Conservation (phyloP, 2,329 filamentous ascomycete species). For the Botrytis fragariae region DNA sequence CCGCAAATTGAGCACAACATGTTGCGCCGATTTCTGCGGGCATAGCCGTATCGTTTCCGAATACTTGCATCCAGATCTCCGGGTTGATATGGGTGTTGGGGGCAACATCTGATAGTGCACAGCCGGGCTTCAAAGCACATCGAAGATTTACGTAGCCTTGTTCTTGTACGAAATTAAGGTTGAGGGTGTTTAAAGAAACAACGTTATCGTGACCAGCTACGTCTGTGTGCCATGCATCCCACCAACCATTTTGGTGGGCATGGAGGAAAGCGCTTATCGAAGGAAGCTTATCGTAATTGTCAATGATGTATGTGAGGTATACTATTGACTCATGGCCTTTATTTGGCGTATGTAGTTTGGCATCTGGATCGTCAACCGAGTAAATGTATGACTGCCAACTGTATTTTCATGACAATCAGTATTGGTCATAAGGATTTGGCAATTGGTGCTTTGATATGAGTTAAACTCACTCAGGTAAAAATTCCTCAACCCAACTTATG, state of each 20-base stretch:
- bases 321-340: constrained; percentile 34
- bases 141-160: constrained; percentile 60
- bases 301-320: constrained; percentile 56
- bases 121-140: constrained; percentile 58
- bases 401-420: background rate
- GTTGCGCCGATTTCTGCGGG: constrained; percentile 50
- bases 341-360: constrained; percentile 51
- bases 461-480: constrained; percentile 1
- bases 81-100: constrained; percentile 45
- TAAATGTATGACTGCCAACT: constrained; percentile 24
- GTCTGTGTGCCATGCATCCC: constrained; percentile 31
- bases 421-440: background rate
- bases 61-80: constrained; percentile 40
- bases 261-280: constrained; percentile 37
- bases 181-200: constrained; percentile 27
- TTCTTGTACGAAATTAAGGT: constrained; percentile 42
- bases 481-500: constrained; percentile 1
- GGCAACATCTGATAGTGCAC: constrained; percentile 38
- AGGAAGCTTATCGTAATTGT: constrained; percentile 55
- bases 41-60: constrained; percentile 33
- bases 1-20: constrained; percentile 65
- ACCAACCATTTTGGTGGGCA: constrained; percentile 48
- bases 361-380: constrained; percentile 30
- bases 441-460: background rate
- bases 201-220: constrained; percentile 36